Evolutionary conservation across 805 yeast genomes (phyloP).

Genomic region (Sungouiozyma intestinalis): DNA sequence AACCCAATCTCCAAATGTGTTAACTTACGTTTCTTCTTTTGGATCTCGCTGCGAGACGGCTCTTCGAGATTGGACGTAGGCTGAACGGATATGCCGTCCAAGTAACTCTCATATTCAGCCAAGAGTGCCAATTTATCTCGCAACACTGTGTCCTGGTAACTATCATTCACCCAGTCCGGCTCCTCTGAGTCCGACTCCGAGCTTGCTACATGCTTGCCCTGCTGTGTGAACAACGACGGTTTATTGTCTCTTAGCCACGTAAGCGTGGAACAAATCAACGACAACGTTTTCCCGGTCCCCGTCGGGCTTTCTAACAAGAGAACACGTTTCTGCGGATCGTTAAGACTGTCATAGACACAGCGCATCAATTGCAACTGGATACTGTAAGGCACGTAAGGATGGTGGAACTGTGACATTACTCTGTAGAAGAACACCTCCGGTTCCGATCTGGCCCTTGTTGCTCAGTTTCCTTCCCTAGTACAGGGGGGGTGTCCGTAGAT

Average conservation of each 20-base stretch:
- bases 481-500: neutral
- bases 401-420: slow-evolving; percentile 32
- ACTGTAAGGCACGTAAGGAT: slow-evolving; percentile 73
- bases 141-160: slow-evolving; percentile 24
- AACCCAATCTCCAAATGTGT: slow-evolving; percentile 16
- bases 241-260: slow-evolving; percentile 65
- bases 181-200: slow-evolving; percentile 31
- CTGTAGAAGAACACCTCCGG: neutral
- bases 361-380: slow-evolving; percentile 74
- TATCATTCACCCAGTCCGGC: slow-evolving; percentile 57
- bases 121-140: slow-evolving; percentile 17
- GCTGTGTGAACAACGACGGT: slow-evolving; percentile 9
- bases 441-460: neutral
- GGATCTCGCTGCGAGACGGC: neutral
- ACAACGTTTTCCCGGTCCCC: slow-evolving; percentile 87
- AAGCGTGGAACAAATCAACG: slow-evolving; percentile 74
- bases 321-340: slow-evolving; percentile 39
- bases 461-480: too few species aligned
- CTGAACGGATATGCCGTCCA: slow-evolving; percentile 11
- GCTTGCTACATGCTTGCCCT: slow-evolving; percentile 3
- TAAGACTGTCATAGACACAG: slow-evolving; percentile 54
- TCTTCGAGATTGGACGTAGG: neutral
- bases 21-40: neutral
- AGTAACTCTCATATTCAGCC: slow-evolving; percentile 29
- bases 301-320: slow-evolving; percentile 91